Evolutionary conservation across 1,284 basidiomycete genomes (phyloP), one percentile per base, ranked within the genome.

Genomic region (Sporisorium reilianum): DNA sequence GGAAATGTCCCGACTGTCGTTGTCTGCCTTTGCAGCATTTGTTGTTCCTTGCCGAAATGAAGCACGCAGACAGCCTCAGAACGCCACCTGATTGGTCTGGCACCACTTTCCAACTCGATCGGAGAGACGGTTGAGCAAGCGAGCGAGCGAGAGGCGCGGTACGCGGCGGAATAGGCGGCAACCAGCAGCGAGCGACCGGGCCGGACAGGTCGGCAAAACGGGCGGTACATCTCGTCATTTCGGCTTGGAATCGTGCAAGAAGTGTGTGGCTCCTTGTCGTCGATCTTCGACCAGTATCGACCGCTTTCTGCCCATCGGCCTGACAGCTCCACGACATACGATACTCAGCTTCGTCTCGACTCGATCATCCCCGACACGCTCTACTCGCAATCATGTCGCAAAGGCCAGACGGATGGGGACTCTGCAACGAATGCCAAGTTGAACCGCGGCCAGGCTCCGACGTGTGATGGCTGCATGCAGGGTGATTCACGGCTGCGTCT

Each of bases 141-240:
- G n/a, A n/a, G n/a, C n/a, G n/a, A n/a, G n/a, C n/a, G n/a, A n/a
- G n/a, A 34, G 28, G 5, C 32, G 32, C 32, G 32, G 38, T 41
- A 41, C 8, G 20, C 8, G 3, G 38, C 38, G 38, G 38, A 20
- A 20, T 1, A 41, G 38, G 38, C 38, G n/a, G 25, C 23, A 2
- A 44, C 9, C 20, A 9, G 10, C 22, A 45, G 12, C 9, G 20
- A 9, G 40, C 40, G 22, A 6, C 22, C 12, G 16, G 25, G 22
- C 18, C 32, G 2, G 49, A 11, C 9, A 0, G 22, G 14, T 36
- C 51, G 51, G 51, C 12, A 41, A 53, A 53, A 41, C 18, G 12
- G 10, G 40, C 38, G 51, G 51, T 23, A 26, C 51, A 42, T 53
- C 51, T 53, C 51, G 51, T 28, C 51, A 53, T 53, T 53, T 41